Percentiles rank a stretch among this genome's conserved stretches.
These are phyloP conservation scores for Aphanomyces cochlioides DNA, from an alignment of 352 stramenopile genomes.

Conservation along the genomic window DNA sequence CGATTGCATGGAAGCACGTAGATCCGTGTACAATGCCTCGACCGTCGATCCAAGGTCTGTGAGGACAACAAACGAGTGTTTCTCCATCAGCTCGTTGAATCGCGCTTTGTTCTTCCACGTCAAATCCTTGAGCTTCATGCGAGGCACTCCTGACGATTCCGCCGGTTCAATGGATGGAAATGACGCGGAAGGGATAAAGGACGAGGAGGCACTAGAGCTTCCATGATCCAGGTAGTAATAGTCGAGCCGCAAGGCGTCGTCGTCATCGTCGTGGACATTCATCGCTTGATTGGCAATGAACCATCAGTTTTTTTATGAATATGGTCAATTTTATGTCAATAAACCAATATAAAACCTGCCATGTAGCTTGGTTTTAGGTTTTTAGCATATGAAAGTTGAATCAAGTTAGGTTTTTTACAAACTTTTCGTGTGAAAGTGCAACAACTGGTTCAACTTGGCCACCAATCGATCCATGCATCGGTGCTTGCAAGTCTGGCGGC, in stretches of 20 bases:
- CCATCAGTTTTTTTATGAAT: too few relatives aligned
- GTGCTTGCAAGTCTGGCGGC: conserved; percentile 6
- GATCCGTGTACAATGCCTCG: conserved; percentile 39
- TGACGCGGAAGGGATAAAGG: too few relatives aligned
- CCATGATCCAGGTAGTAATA: conserved; percentile 27
- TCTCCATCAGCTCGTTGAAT: conserved; percentile 53
- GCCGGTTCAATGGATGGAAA: neutral
- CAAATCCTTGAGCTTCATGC: conserved; percentile 43
- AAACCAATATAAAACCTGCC: too few relatives aligned
- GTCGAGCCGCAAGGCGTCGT: neutral
- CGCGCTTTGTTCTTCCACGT: conserved; percentile 48
- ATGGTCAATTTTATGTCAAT: too few relatives aligned
- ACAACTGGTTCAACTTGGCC: conserved; percentile 11
- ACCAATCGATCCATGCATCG: conserved; percentile 26
- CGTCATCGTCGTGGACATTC: too few relatives aligned
- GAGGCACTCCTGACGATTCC: conserved; percentile 31
- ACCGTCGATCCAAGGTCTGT: conserved; percentile 46
- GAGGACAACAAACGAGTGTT: conserved; percentile 59
- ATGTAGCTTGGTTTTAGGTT: too few relatives aligned
- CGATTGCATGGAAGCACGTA: conserved; percentile 41
- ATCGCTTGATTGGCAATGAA: too few relatives aligned
- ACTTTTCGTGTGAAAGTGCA: neutral
- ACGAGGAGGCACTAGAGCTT: neutral
- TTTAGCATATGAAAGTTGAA: too few relatives aligned
- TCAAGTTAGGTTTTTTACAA: neutral